Evolutionary conservation across 2,329 filamentous ascomycete genomes (phyloP).

Genomic region (Emericellopsis atlantica): DNA sequence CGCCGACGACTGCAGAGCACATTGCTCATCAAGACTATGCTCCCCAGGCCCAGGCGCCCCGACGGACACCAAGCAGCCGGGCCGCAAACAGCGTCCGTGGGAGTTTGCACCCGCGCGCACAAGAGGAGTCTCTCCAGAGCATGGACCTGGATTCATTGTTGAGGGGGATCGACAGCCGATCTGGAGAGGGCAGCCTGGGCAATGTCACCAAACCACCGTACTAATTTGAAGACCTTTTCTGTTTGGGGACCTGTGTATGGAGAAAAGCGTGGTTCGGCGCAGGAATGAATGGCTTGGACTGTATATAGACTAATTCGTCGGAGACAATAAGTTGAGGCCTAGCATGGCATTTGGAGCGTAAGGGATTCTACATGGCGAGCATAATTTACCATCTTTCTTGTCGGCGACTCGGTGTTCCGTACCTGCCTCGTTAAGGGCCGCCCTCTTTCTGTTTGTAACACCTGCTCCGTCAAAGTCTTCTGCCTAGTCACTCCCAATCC

Average conservation of each 20-base stretch:
- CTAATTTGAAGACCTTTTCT: conserved; percentile 11
- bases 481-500: too few relatives aligned
- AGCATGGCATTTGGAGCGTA: too few relatives aligned
- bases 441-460: too few relatives aligned
- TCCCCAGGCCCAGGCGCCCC: conserved; percentile 9
- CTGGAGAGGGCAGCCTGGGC: conserved; percentile 30
- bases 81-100: conserved; percentile 21
- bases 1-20: conserved; percentile 11
- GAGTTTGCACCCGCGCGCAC: conserved; percentile 6
- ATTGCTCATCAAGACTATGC: conserved; percentile 21
- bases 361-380: too few relatives aligned
- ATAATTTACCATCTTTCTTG: too few relatives aligned
- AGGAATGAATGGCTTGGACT: too few relatives aligned
- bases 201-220: conserved; percentile 37
- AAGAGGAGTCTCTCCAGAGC: conserved; percentile 15
- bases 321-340: too few relatives aligned
- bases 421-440: too few relatives aligned
- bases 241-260: background rate
- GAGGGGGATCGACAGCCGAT: conserved; percentile 34
- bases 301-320: too few relatives aligned
- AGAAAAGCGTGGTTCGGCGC: too few relatives aligned
- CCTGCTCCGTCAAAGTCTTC: too few relatives aligned
- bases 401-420: too few relatives aligned
- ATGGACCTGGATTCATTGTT: conserved; percentile 37
- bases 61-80: conserved; percentile 27